Conservation (phyloP, 2,329 filamentous ascomycete genomes). For the Cladosporium sp. region DNA sequence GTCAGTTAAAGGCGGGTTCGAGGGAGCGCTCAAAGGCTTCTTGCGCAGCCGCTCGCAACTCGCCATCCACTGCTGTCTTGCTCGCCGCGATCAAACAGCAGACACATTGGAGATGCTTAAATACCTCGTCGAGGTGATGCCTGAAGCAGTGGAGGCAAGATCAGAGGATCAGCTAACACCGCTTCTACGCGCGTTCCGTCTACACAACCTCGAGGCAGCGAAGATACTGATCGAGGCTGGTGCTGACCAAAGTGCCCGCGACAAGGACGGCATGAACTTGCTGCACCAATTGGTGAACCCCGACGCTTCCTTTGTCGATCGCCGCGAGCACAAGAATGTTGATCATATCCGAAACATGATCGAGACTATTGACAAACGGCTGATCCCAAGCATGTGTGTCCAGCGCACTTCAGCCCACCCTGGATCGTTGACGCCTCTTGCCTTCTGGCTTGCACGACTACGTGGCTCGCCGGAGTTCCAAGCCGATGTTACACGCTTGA, state of each 20-base stretch:
- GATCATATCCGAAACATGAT: conserved; percentile 45
- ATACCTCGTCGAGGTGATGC: conserved; percentile 64
- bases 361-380: conserved; percentile 57
- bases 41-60: conserved; percentile 59
- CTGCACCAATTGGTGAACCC: conserved; percentile 58
- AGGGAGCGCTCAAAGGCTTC: conserved; percentile 63
- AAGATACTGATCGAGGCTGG: conserved; percentile 66
- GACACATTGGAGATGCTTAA: conserved; percentile 59
- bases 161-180: conserved; percentile 62
- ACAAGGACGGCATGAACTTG: conserved; percentile 64
- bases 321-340: conserved; percentile 23
- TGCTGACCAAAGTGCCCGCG: conserved; percentile 63
- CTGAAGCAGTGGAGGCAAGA: conserved; percentile 63
- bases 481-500: conserved; percentile 11
- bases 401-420: conserved; percentile 57
- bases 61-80: conserved; percentile 64
- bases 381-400: conserved; percentile 59
- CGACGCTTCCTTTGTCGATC: too few relatives aligned
- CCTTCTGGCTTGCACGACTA: conserved; percentile 34
- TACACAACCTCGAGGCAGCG: conserved; percentile 56
- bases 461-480: background rate
- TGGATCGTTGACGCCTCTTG: conserved; percentile 64
- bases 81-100: conserved; percentile 36
- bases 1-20: conserved; percentile 61
- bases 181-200: conserved; percentile 64